These are phyloP conservation scores for Pseudohalonectria lignicola DNA, from an alignment of 2,329 filamentous ascomycete genomes.

Conservation along the genomic window DNA sequence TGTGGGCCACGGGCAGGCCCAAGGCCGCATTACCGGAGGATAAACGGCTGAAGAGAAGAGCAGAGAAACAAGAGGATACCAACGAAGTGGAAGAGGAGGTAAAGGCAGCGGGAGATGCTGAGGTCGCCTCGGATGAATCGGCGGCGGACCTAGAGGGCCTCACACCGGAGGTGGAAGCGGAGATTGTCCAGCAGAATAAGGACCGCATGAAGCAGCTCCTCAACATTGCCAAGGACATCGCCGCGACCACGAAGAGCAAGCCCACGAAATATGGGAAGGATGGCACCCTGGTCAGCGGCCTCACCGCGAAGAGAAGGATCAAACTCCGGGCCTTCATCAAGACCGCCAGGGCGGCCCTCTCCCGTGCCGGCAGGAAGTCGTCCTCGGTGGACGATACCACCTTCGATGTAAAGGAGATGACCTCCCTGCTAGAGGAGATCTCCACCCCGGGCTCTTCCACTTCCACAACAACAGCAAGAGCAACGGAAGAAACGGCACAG, in stretches of 20 bases:
- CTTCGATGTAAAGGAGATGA: constrained; percentile 42
- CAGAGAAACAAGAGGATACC: constrained; percentile 7
- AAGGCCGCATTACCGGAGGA: constrained; percentile 33
- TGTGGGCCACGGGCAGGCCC: constrained; percentile 72
- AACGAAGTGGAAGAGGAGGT: constrained; percentile 12
- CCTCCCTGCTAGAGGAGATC: constrained; percentile 34
- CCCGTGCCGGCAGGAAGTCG: constrained; percentile 31
- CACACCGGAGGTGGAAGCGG: constrained; percentile 10
- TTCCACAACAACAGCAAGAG: no score
- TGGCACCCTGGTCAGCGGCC: constrained; percentile 14
- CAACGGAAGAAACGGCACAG: constrained; percentile 13
- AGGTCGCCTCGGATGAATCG: constrained; percentile 18
- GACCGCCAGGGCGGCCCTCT: constrained; percentile 51
- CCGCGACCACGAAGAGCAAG: no score
- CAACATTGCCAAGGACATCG: constrained; percentile 24
- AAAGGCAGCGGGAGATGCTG: constrained; percentile 16
- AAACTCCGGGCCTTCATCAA: constrained; percentile 63
- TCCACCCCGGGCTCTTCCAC: no score
- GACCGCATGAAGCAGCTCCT: constrained; percentile 31
- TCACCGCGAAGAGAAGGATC: constrained; percentile 64
- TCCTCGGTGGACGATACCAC: constrained; percentile 29
- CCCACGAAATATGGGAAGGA: neutral
- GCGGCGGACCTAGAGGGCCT: constrained; percentile 8
- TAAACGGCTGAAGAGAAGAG: constrained; percentile 9
- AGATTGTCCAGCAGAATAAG: constrained; percentile 1